phyloP scores from a whole-genome alignment of 139 green algal genomes.

The Zygnema circumcarinatum region DNA sequence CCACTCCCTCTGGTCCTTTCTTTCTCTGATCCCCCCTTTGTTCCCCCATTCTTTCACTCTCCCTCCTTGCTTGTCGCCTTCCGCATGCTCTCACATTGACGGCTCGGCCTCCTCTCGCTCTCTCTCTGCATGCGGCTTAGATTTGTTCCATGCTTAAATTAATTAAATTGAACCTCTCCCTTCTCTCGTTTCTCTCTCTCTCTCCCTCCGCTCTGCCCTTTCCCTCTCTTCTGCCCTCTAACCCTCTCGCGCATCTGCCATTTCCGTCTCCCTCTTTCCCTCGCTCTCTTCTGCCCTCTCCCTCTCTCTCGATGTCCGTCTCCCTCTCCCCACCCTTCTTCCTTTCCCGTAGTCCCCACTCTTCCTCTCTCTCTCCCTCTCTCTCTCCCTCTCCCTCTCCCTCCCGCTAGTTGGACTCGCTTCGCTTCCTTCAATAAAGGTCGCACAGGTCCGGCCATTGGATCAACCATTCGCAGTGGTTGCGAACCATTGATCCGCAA shows the following conservation, averaged over 20 bases:
- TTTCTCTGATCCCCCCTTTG: too few relatives aligned
- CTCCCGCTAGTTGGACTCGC: background rate
- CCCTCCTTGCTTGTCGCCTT: too few relatives aligned
- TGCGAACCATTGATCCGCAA: background rate
- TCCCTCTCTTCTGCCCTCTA: background rate
- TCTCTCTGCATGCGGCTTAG: too few relatives aligned
- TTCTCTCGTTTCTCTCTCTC: background rate
- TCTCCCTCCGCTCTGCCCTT: background rate
- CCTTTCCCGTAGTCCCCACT: background rate
- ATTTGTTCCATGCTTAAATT: too few relatives aligned
- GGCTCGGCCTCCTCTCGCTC: too few relatives aligned
- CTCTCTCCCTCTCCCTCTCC: background rate
- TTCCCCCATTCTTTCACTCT: too few relatives aligned
- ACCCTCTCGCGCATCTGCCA: background rate
- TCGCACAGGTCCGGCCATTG: too few relatives aligned
- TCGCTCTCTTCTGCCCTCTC: background rate
- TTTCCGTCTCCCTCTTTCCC: background rate
- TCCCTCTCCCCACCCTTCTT: background rate
- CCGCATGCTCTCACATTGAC: too few relatives aligned
- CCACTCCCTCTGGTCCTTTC: too few relatives aligned
- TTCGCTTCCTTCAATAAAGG: too few relatives aligned
- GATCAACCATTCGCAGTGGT: background rate
- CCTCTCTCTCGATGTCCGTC: background rate
- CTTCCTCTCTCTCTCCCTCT: background rate
- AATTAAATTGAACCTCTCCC: too few relatives aligned